Conservation (phyloP, 2,329 filamentous ascomycete species). For the Aspergillus sp. region DNA sequence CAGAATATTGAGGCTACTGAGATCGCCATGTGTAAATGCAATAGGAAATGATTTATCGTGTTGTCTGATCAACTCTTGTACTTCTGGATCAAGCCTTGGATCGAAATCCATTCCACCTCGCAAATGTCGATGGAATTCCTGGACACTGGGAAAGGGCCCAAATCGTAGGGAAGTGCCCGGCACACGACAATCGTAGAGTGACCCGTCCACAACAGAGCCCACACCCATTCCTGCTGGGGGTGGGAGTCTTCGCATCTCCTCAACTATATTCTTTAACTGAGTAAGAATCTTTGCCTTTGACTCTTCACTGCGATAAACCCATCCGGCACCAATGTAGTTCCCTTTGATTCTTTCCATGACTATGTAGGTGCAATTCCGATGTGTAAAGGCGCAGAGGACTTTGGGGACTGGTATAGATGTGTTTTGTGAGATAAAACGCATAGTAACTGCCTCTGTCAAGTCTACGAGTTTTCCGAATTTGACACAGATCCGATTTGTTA, state of each 20-base stretch:
- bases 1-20: slow-evolving; percentile 44
- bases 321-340: slow-evolving; percentile 35
- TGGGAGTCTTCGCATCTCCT: slow-evolving; percentile 33
- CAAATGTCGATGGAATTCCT: slow-evolving; percentile 43
- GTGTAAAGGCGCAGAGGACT: slow-evolving; percentile 40
- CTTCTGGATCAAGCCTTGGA: slow-evolving; percentile 23
- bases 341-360: slow-evolving; percentile 45
- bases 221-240: slow-evolving; percentile 27
- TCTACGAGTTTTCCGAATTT: slow-evolving; percentile 33
- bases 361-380: slow-evolving; percentile 36
- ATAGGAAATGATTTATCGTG: slow-evolving; percentile 34
- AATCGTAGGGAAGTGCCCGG: slow-evolving; percentile 29
- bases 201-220: slow-evolving; percentile 35
- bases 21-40: slow-evolving; percentile 55
- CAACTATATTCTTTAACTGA: slow-evolving; percentile 32
- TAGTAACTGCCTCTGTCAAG: slow-evolving; percentile 37
- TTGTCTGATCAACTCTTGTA: slow-evolving; percentile 37
- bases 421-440: slow-evolving; percentile 39
- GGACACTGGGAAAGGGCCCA: slow-evolving; percentile 34
- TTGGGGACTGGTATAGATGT: slow-evolving; percentile 44
- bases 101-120: slow-evolving; percentile 33
- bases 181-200: slow-evolving; percentile 36
- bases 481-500: slow-evolving; percentile 33
- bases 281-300: slow-evolving; percentile 39
- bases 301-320: slow-evolving; percentile 32